phyloP scores from a whole-genome alignment of 2,329 filamentous ascomycete species.

The Xylariales sp. region DNA sequence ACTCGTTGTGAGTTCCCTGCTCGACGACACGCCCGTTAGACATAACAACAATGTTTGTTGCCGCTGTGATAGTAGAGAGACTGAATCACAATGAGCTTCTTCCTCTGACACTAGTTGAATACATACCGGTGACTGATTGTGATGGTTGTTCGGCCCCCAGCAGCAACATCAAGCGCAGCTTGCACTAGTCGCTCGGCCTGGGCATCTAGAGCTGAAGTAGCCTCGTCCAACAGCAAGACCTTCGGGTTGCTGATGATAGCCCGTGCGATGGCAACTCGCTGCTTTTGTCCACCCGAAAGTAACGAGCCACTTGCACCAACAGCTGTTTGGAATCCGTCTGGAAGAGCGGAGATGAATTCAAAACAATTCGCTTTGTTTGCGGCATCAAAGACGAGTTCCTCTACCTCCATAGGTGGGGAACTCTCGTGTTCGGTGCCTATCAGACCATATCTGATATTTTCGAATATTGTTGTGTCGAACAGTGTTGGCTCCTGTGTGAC shows the following conservation, averaged over 20 bases:
- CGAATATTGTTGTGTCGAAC: conserved; percentile 78
- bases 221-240: conserved; percentile 71
- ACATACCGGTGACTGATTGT: conserved; percentile 85
- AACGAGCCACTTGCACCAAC: conserved; percentile 80
- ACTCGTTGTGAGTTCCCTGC: conserved; percentile 68
- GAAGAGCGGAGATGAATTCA: conserved; percentile 80
- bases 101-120: no score
- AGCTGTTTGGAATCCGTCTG: conserved; percentile 74
- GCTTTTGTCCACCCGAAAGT: conserved; percentile 84
- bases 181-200: conserved; percentile 73
- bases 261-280: conserved; percentile 84
- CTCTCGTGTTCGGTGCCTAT: conserved; percentile 67
- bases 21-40: conserved; percentile 80
- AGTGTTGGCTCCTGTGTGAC: conserved; percentile 87
- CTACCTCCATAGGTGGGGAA: conserved; percentile 26
- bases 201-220: conserved; percentile 67
- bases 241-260: conserved; percentile 81
- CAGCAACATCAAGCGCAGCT: conserved; percentile 59
- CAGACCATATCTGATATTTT: conserved; percentile 79
- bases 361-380: conserved; percentile 86
- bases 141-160: not conserved
- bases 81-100: no score
- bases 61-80: conserved; percentile 83
- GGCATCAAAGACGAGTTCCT: conserved; percentile 66
- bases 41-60: conserved; percentile 89